Base-by-base conservation (phyloP, 2,329 filamentous ascomycete genomes). In the Fusarium lateritium region DNA sequence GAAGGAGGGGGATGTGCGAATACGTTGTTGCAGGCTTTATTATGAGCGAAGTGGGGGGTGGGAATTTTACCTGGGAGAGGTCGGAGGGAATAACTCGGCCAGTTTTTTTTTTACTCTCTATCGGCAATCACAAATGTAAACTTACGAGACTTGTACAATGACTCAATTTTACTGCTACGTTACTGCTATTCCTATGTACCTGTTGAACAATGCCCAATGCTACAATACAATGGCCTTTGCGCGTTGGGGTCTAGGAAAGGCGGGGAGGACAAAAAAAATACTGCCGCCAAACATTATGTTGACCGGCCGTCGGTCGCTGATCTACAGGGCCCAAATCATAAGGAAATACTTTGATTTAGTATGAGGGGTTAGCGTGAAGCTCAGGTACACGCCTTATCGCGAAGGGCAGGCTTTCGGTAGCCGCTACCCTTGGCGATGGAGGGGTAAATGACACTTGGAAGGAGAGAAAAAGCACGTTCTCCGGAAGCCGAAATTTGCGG, bases 1-100 rank as follows among this genome's bases (percentile, higher is more conserved):
- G 54, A 71, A 69, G 70, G 66, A 70, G 73, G 73, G 63, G 72
- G 66, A 69, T 65, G 73, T 75, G 65, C 70, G 75, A 76, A 76
- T 77, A 74, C 70, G 73, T 69, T 59, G 62, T 58, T 56, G 66
- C 62, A 67, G 62, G 69, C 65, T 68, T 70, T 70, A 61, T 62
- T 59, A 56, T 62, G 64, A 63, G 55, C 62, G 54, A 67, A 64
- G 69, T 66, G 71, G 72, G 71, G 69, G 59, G 69, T 64, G 70
- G 64, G 67, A 59, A 69, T 63, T 67, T 72, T 51, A 56, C 39
- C 63, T 40, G 31, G 50, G 42, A 45, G 47, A 60, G 36, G 28
- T 51, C 61, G 47, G 65, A 63, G 65, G 33, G 40, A 36, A 56
- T 38, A 47, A 47, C 17, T 40, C 55, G 38, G 46, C 28, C 11